Percentiles rank a stretch among this genome's conserved stretches.
Evolutionary conservation across 2,329 filamentous ascomycete genomes (phyloP).

Genomic region (Colletotrichum theobromicola): DNA sequence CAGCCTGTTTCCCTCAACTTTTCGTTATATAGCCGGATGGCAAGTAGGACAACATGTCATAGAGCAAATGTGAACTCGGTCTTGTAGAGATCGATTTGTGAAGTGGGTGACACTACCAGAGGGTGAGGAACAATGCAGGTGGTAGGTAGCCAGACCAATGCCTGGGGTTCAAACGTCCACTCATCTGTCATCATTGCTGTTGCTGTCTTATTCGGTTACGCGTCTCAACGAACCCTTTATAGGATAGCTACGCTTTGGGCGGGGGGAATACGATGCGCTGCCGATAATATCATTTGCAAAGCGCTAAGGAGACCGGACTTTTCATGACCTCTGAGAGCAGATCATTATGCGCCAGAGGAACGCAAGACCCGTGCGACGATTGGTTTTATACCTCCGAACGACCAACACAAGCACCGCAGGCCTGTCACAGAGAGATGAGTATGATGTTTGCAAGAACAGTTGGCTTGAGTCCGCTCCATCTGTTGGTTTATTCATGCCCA

Average conservation of each 20-base stretch:
- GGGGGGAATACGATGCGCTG: too few species aligned
- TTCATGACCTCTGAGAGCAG: too few species aligned
- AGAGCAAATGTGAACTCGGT: background rate
- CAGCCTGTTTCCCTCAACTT: background rate
- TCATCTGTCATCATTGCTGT: background rate
- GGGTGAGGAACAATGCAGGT: background rate
- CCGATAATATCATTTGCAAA: too few species aligned
- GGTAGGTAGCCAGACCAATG: background rate
- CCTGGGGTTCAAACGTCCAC: background rate
- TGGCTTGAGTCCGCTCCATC: background rate
- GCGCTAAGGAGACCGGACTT: too few species aligned
- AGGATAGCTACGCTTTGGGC: background rate
- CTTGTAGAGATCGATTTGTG: too few species aligned
- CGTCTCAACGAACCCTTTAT: background rate
- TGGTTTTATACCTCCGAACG: background rate
- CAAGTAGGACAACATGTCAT: background rate
- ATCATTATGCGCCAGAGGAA: too few species aligned
- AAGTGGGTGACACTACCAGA: fast-evolving
- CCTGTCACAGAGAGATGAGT: background rate
- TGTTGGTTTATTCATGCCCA: background rate
- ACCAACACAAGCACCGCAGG: background rate
- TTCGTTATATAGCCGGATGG: background rate
- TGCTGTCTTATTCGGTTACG: background rate
- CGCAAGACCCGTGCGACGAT: too few species aligned
- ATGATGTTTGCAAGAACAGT: background rate